Evolutionary conservation across 2,329 filamentous ascomycete genomes (phyloP), one percentile per base, ranked within the genome.

Genomic region (Penicillium fuscoglaucum): DNA sequence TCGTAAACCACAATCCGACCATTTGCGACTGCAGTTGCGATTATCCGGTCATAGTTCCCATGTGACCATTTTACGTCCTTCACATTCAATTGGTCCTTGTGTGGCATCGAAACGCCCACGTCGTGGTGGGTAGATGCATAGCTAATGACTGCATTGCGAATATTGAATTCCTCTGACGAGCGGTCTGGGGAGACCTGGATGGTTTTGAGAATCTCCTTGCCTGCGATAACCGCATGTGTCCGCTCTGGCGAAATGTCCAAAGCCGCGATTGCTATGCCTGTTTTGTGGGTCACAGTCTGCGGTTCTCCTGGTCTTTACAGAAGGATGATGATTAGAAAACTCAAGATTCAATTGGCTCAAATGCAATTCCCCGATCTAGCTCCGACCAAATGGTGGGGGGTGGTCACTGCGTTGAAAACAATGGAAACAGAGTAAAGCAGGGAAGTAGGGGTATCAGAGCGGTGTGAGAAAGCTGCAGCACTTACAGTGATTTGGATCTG

Each of bases 21-120:
- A 74, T 86, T 87, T 52, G 83, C 82, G 26, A 84, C 86, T 28
- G 86, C 86, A 12, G 85, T 87, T 40, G 85, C 85, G 62, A 88
- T 84, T 65, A 82, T 82, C 59, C 82, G 81, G 65, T 81, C 81
- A 69, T 82, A 86, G 53, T 80, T 79, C 59, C 84, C 83, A 74
- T 87, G 85, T 52, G 86, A 87, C 86, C 86, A 88, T 63, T 87
- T 87, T 31, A 88, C 86, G 72, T 88, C 86, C 61, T 84, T 84
- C 63, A 87, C 84, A 54, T 84, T 83, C 61, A 87, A 78, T 59
- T 83, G 83, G 59, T 86, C 83, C 61, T 83, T 82, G 69, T 84
- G 78, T 43, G 82, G 79, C 50, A 79, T 76, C 43, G 79, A 76
- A 52, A 78, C 72, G 47, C 75, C 74, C 24, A 76, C 74, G 39